Conservation (phyloP, 192 early-diverging fungal species). For the Entophlyctis luteolus region DNA sequence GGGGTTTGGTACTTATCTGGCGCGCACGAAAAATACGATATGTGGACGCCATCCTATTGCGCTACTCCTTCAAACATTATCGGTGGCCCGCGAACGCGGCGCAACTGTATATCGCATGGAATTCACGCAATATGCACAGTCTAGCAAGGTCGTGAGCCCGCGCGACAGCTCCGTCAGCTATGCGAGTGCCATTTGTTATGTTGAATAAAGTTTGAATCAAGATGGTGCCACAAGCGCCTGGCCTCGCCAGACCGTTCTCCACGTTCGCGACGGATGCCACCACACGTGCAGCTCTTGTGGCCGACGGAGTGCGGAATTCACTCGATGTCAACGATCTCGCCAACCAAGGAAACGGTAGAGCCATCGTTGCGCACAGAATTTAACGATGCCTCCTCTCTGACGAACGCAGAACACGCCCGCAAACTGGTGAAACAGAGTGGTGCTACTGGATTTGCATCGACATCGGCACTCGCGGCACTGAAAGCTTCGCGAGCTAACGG, state of each 20-base stretch:
- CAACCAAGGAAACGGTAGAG: conserved; percentile 13
- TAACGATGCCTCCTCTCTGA: not conserved
- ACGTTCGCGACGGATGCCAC: conserved; percentile 4
- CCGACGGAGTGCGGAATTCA: not conserved
- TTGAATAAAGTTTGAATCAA: not conserved
- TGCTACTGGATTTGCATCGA: conserved; percentile 17
- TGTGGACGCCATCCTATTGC: conserved; percentile 91
- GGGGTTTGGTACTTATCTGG: conserved; percentile 68
- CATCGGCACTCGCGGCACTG: conserved; percentile 37
- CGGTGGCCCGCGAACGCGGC: not conserved
- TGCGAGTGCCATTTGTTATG: conserved; percentile 17
- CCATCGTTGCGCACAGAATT: not conserved
- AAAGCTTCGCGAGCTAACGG: conserved; percentile 27
- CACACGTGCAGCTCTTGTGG: not conserved
- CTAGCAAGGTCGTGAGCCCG: conserved; percentile 51
- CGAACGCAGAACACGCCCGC: not conserved
- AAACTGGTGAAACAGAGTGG: not conserved
- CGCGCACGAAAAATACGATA: conserved; percentile 82
- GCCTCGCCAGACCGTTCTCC: conserved; percentile 3
- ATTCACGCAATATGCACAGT: conserved; percentile 87
- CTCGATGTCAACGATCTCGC: conserved; percentile 14
- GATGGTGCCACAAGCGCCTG: too few relatives aligned
- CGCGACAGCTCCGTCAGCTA: conserved; percentile 65
- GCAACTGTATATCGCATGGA: conserved; percentile 31
- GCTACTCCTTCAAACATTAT: conserved; percentile 60